Evolutionary conservation across 768 basidiomycete species (phyloP).

Genomic region (Pisolithus sp.): DNA sequence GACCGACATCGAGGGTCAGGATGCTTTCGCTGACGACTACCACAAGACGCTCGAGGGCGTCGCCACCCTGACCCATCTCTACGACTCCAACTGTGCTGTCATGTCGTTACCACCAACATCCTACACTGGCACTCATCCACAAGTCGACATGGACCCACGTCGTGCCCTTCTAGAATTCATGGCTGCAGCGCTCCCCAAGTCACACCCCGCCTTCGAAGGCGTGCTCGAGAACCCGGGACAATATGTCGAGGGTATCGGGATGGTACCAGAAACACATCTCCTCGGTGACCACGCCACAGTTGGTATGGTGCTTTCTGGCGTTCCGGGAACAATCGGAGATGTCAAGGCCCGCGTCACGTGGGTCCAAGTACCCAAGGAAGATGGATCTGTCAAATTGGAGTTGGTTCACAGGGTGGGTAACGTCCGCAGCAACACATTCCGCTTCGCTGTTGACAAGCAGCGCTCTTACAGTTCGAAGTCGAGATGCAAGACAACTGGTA

Average conservation of each 20-base stretch:
- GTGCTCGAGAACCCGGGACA: constrained; percentile 45
- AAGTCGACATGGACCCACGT: constrained; percentile 32
- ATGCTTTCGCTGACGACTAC: constrained; percentile 4
- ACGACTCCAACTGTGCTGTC: constrained; percentile 51
- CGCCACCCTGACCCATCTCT: constrained; percentile 36
- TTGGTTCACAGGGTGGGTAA: constrained; percentile 48
- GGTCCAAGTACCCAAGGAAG: constrained; percentile 67
- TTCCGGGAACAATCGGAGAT: constrained; percentile 72
- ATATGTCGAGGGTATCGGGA: constrained; percentile 45
- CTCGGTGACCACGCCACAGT: constrained; percentile 39
- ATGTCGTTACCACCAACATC: constrained; percentile 24
- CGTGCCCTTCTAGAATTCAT: constrained; percentile 74
- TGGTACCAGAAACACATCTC: constrained; percentile 36
- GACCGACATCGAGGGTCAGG: constrained; percentile 1
- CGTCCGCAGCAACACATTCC: background rate
- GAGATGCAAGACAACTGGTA: constrained; percentile 97
- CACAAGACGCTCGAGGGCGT: constrained; percentile 12
- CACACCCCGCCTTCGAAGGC: constrained; percentile 31
- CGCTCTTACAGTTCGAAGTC: constrained; percentile 61
- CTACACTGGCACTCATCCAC: constrained; percentile 19
- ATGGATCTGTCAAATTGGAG: constrained; percentile 53
- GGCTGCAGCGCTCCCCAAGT: constrained; percentile 59
- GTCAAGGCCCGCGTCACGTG: constrained; percentile 79
- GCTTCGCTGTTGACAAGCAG: background rate
- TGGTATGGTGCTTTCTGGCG: constrained; percentile 30